phyloP scores from a whole-genome alignment of 257 asterid genomes.

The Avicennia marina region DNA sequence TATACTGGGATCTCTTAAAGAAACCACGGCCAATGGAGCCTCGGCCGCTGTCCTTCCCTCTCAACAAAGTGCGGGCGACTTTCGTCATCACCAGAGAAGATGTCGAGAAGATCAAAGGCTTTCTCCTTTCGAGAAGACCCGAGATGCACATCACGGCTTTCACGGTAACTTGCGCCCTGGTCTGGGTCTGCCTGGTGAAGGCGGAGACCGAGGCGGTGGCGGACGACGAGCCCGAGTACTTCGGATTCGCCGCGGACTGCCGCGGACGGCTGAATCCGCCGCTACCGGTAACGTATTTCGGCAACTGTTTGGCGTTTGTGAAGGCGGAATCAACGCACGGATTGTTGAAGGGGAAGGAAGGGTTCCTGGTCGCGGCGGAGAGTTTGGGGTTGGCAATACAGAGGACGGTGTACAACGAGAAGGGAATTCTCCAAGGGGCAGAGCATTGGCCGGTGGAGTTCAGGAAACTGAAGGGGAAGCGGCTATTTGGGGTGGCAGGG shows the following conservation, averaged over 20 bases:
- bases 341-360: slow-evolving; percentile 21
- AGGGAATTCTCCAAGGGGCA: slow-evolving; percentile 18
- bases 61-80: slow-evolving; percentile 5
- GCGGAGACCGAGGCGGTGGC: slow-evolving; percentile 10
- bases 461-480: slow-evolving; percentile 1
- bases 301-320: slow-evolving; percentile 24
- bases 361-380: slow-evolving; percentile 18
- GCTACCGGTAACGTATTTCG: slow-evolving; percentile 34
- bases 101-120: neutral
- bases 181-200: slow-evolving; percentile 28
- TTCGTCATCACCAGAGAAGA: neutral
- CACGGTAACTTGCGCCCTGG: slow-evolving; percentile 17
- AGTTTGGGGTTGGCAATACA: slow-evolving; percentile 15
- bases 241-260: slow-evolving; percentile 26
- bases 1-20: neutral
- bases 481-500: slow-evolving; percentile 17
- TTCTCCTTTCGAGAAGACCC: neutral
- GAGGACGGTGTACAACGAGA: slow-evolving; percentile 12
- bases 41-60: neutral
- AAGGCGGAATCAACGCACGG: slow-evolving; percentile 5
- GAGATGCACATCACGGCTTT: slow-evolving; percentile 11
- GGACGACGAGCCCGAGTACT: slow-evolving; percentile 29
- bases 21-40: neutral
- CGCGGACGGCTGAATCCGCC: slow-evolving; percentile 32
- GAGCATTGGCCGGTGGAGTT: slow-evolving; percentile 17